Percentiles rank a stretch among this genome's conserved stretches.
phyloP scores from a whole-genome alignment of 2,329 filamentous ascomycete genomes.

The Sporothrix pallida region DNA sequence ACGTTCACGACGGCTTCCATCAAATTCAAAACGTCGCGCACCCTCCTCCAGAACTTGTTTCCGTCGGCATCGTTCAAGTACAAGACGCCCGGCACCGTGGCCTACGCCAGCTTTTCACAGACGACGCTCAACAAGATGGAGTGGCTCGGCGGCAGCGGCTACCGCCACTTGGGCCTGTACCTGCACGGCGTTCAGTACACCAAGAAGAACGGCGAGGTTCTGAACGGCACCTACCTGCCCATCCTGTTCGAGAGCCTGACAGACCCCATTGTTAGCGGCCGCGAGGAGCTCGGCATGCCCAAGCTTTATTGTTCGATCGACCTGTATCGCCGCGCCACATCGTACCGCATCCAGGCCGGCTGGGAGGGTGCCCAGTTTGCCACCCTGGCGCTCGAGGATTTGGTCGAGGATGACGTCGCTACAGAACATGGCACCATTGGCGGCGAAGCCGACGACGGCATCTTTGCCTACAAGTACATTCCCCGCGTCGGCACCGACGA shows the following conservation, averaged over 20 bases:
- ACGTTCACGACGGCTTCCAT: slow-evolving; percentile 54
- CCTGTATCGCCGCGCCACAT: slow-evolving; percentile 45
- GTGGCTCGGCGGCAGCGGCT: slow-evolving; percentile 66
- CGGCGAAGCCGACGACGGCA: slow-evolving; percentile 52
- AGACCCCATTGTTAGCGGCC: slow-evolving; percentile 64
- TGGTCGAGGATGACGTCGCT: slow-evolving; percentile 36
- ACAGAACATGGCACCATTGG: slow-evolving; percentile 34
- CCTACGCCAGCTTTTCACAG: slow-evolving; percentile 50
- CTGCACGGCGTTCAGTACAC: slow-evolving; percentile 66
- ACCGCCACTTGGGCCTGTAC: slow-evolving; percentile 64
- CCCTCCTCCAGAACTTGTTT: slow-evolving; percentile 56
- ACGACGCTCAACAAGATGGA: slow-evolving; percentile 57
- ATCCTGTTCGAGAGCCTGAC: slow-evolving; percentile 63
- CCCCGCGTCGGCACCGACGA: slow-evolving; percentile 61
- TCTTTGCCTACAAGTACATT: slow-evolving; percentile 63
- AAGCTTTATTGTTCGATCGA: slow-evolving; percentile 62
- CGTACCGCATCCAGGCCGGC: slow-evolving; percentile 49
- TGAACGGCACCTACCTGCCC: slow-evolving; percentile 61
- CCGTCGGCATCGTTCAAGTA: slow-evolving; percentile 52
- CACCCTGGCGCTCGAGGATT: slow-evolving; percentile 36
- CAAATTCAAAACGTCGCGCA: slow-evolving; percentile 57
- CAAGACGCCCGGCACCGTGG: slow-evolving; percentile 51
- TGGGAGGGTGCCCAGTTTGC: slow-evolving; percentile 48
- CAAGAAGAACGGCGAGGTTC: slow-evolving; percentile 53
- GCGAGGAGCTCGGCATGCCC: slow-evolving; percentile 67